Evolutionary conservation across 257 asterid genomes (phyloP).

Genomic region (Leptodermis oblonga): DNA sequence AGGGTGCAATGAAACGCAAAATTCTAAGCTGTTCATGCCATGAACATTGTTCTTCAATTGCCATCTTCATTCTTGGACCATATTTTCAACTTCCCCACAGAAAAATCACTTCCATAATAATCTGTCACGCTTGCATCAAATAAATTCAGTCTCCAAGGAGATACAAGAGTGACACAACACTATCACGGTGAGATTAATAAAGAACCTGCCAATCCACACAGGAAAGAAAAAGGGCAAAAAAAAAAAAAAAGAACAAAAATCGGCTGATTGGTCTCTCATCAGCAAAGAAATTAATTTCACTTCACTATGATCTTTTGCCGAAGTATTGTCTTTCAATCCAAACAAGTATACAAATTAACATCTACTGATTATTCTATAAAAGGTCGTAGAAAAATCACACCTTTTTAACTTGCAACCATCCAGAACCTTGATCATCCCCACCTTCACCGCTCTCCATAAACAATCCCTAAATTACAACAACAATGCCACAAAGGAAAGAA

Average conservation of each 20-base stretch:
- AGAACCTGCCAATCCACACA: neutral
- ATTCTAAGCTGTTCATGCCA: neutral
- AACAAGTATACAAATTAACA: slow-evolving; percentile 3
- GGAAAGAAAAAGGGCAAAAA: neutral
- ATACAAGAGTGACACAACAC: neutral
- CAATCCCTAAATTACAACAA: slow-evolving; percentile 26
- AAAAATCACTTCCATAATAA: neutral
- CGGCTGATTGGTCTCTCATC: neutral
- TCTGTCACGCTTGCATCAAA: too few species aligned
- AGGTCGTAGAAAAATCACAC: slow-evolving; percentile 32
- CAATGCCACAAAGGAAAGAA: neutral
- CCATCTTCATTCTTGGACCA: neutral
- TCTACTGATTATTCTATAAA: slow-evolving; percentile 17
- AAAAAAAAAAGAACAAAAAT: neutral
- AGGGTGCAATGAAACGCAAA: neutral
- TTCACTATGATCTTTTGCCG: neutral
- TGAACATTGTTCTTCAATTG: neutral
- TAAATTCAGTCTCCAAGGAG: neutral
- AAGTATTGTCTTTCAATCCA: slow-evolving; percentile 11
- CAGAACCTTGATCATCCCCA: slow-evolving; percentile 85
- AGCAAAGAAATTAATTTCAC: neutral
- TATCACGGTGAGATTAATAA: neutral
- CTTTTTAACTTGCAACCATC: slow-evolving; percentile 99
- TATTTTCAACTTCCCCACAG: neutral
- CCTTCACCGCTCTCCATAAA: slow-evolving; percentile 65